These are phyloP conservation scores for Neospermospora avenae DNA, from an alignment of 2,329 filamentous ascomycete genomes.

Conservation along the genomic window DNA sequence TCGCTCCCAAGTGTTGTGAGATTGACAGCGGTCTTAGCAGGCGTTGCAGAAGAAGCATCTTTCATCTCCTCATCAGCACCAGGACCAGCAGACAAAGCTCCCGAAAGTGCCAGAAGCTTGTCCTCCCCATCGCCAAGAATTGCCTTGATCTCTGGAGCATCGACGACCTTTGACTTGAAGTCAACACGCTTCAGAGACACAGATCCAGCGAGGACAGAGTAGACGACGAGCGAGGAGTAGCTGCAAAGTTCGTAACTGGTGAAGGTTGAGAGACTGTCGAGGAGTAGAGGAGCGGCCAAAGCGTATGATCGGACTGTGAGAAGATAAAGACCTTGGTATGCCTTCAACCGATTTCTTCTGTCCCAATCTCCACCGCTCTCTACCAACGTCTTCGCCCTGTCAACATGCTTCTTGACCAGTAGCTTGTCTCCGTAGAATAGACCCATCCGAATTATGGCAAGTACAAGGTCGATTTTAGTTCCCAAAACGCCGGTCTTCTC, in stretches of 20 bases:
- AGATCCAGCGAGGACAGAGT: constrained; percentile 91
- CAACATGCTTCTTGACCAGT: constrained; percentile 89
- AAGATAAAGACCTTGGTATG: constrained; percentile 92
- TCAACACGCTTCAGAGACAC: constrained; percentile 94
- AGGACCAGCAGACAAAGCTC: constrained; percentile 76
- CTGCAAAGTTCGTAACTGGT: constrained; percentile 98
- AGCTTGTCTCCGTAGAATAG: constrained; percentile 94
- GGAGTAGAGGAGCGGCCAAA: constrained; percentile 83
- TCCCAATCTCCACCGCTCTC: constrained; percentile 98
- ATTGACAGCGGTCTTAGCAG: constrained; percentile 76
- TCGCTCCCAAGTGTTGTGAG: constrained; percentile 76
- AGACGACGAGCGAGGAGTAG: constrained; percentile 91
- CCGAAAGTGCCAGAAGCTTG: constrained; percentile 77
- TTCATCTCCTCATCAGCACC: constrained; percentile 76
- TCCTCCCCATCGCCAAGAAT: constrained; percentile 89
- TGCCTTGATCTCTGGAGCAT: constrained; percentile 96
- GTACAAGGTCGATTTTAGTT: constrained; percentile 93
- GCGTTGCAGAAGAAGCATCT: constrained; percentile 53
- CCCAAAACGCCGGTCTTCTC: constrained; percentile 97
- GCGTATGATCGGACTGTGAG: constrained; percentile 90
- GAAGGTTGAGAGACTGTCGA: constrained; percentile 96
- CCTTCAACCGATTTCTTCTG: constrained; percentile 95
- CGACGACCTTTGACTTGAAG: constrained; percentile 98
- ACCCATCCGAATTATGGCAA: constrained; percentile 92
- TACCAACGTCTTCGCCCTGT: constrained; percentile 83